These are phyloP conservation scores for Osmanthus fragrans DNA, from an alignment of 257 asterid genomes.

Conservation along the genomic window DNA sequence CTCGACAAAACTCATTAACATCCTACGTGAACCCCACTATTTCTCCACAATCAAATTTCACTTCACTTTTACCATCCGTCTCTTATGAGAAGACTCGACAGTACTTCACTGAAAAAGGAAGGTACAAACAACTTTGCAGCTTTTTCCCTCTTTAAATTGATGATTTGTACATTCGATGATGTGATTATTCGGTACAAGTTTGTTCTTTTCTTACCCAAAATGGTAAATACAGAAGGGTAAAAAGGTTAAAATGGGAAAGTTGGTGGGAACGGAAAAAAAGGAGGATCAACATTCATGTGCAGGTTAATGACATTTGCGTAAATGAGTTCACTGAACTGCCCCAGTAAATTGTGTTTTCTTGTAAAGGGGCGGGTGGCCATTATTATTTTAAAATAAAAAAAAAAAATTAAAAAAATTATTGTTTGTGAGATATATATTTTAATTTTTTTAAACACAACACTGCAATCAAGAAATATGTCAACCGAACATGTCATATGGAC, in stretches of 20 bases:
- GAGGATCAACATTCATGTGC: conserved; percentile 35
- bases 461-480: no score
- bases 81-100: background rate
- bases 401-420: no score
- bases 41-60: background rate
- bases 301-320: background rate
- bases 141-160: background rate
- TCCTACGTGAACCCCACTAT: no score
- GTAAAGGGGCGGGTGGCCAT: no score
- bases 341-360: no score
- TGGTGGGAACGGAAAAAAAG: conserved; percentile 36
- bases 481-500: no score
- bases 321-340: no score
- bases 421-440: no score
- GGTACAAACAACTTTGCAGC: background rate
- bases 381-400: no score
- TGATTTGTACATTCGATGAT: background rate
- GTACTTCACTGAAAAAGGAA: background rate
- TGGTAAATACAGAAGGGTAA: conserved; percentile 20
- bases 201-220: conserved; percentile 1
- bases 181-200: background rate
- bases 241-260: conserved; percentile 24
- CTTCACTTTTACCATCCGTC: background rate
- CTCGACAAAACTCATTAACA: no score
- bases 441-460: no score